Evolutionary conservation across 176 grass and related monocot species (phyloP).

Genomic region (Leersia perrieri): DNA sequence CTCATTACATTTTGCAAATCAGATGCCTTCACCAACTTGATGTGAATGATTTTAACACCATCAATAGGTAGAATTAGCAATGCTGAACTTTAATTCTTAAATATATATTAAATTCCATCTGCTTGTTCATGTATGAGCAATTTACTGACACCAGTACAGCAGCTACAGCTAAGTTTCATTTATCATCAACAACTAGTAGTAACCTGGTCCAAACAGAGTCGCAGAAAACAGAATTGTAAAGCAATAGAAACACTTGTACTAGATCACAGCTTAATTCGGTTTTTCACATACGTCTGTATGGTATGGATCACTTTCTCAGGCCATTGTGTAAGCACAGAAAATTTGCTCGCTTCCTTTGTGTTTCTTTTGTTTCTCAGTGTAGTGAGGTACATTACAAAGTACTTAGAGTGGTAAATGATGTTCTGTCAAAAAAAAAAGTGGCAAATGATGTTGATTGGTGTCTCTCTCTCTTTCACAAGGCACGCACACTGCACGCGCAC

Average conservation of each 20-base stretch:
- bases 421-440: too few relatives aligned
- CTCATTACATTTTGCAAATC: background rate
- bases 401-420: background rate
- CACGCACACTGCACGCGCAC: background rate
- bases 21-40: background rate
- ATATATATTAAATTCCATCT: background rate
- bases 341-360: background rate
- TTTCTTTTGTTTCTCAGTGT: background rate
- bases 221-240: background rate
- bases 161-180: background rate
- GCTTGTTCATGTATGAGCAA: background rate
- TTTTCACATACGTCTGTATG: too few relatives aligned
- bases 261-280: background rate
- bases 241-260: background rate
- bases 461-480: background rate
- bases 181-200: background rate
- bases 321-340: background rate
- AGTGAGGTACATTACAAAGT: background rate
- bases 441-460: conserved; percentile 4
- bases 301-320: background rate
- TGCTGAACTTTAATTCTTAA: background rate
- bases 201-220: background rate
- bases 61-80: background rate
- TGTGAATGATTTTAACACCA: background rate
- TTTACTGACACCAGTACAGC: background rate